These are phyloP conservation scores for Aspergillus pseudoterreus DNA, from an alignment of 2,329 filamentous ascomycete genomes.

Conservation along the genomic window DNA sequence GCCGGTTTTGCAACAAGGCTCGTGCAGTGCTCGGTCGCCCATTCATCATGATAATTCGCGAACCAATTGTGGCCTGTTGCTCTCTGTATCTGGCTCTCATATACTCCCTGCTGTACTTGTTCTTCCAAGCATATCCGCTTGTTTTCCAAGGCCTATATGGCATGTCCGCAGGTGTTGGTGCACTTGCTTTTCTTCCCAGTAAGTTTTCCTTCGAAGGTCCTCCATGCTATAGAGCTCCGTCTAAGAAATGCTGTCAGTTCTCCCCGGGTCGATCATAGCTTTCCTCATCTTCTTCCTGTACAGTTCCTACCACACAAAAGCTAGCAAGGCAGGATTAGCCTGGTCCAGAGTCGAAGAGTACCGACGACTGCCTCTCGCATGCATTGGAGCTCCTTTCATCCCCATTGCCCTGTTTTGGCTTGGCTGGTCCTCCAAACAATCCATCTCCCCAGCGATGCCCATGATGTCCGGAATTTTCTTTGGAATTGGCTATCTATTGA, in stretches of 20 bases:
- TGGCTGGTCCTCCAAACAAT: constrained; percentile 18
- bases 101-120: constrained; percentile 66
- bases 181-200: constrained; percentile 29
- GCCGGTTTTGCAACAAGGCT: constrained; percentile 32
- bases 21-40: constrained; percentile 66
- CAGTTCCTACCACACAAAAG: constrained; percentile 55
- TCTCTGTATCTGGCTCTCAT: constrained; percentile 67
- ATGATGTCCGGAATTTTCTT: constrained; percentile 59
- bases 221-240: not conserved
- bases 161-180: constrained; percentile 24
- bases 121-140: constrained; percentile 67
- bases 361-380: constrained; percentile 66
- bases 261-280: constrained; percentile 56
- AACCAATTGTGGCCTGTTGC: constrained; percentile 66
- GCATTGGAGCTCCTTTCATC: constrained; percentile 60
- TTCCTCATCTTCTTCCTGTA: constrained; percentile 60
- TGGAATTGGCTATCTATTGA: constrained; percentile 50
- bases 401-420: constrained; percentile 50
- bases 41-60: constrained; percentile 65
- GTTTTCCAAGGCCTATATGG: constrained; percentile 54
- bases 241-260: constrained; percentile 34
- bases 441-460: constrained; percentile 33
- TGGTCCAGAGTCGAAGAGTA: constrained; percentile 61
- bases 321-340: constrained; percentile 43
- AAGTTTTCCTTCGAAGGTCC: not conserved